Base-by-base conservation (phyloP, 805 yeast species). In the Candida mattraensis region DNA sequence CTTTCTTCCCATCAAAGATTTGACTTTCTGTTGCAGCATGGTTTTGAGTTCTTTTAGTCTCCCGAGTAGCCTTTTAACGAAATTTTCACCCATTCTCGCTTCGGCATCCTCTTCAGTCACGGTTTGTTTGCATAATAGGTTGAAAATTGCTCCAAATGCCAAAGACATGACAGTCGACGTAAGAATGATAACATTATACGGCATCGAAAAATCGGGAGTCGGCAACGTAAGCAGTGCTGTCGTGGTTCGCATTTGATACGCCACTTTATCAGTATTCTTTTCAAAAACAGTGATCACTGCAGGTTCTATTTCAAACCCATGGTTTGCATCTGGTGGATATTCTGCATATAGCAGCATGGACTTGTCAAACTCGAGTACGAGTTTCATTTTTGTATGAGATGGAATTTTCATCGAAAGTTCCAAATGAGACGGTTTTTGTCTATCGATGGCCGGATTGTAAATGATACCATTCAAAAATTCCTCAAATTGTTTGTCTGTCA, bases 261-360 rank as follows among this genome's bases (percentile, higher is more conserved):
- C 26, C 9, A 37, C 45, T 16, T 48, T 42, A 28, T 42, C 20
- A 29, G 44, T 35, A 4, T 27, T 27, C 9, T 51, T 40, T 10
- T 56, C 54, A 7, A 80, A 34, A 0, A 86, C 74, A 3, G 83
- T 73, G 9, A 87, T 69, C 8, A 87, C 83, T 5, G 95, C 95
- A 0, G 98, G 95, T 16, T 93, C 93, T 28, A 93, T 78, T 40
- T 89, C 91, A 61, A 93, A 93, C 1, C 99, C 99, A 51, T 93
- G 97, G 58, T 93, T 93, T 2, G 99, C 98, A 67, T 93, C 99
- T 1, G 99, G 99, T n/a, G 99, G 99, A 54, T 93, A 93, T 58
- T 93, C 98, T 3, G 88, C 84, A 42, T 85, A 80, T 39, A 82
- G 72, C 19, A 93, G 69, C 56, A 93, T 69, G 0, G 95, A 80